A percentile compares a stretch with the other conserved stretches of the same genome.
Evolutionary conservation across 106 monocot genomes (phyloP).

Genomic region (Platanthera guangdongensis): DNA sequence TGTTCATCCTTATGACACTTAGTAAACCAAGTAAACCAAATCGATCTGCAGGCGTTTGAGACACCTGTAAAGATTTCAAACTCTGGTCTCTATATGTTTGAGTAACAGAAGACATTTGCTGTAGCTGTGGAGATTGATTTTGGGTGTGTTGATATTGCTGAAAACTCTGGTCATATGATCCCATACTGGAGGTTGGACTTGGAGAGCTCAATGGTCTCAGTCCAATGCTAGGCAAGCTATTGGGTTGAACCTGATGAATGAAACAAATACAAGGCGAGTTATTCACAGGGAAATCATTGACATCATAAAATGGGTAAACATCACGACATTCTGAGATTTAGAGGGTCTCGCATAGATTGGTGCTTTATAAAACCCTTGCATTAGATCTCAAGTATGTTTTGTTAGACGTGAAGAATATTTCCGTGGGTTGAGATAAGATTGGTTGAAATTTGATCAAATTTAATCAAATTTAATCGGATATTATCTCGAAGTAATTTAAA

Average conservation of each 20-base stretch:
- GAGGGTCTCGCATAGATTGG: no score
- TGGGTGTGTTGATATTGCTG: conserved; percentile 82
- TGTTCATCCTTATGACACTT: conserved; percentile 71
- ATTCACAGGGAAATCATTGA: neutral
- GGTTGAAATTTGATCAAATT: no score
- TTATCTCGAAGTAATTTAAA: no score
- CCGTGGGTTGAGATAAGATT: no score
- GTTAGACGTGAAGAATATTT: no score
- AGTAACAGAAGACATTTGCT: conserved; percentile 66
- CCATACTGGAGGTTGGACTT: conserved; percentile 39
- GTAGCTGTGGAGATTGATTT: conserved; percentile 59
- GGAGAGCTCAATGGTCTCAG: conserved; percentile 68
- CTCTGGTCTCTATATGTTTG: conserved; percentile 58
- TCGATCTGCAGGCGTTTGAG: conserved; percentile 36
- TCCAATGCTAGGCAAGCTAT: conserved; percentile 53
- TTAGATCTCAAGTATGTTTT: no score
- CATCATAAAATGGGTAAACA: neutral
- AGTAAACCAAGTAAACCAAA: conserved; percentile 81
- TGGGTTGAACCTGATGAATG: conserved; percentile 43
- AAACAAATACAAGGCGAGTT: neutral
- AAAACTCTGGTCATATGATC: conserved; percentile 72
- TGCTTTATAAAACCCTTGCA: no score
- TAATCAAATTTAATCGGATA: no score
- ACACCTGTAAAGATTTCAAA: conserved; percentile 47
- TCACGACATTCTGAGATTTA: no score